Conservation (phyloP, 768 basidiomycete species). For the Lentinula detonsa region DNA sequence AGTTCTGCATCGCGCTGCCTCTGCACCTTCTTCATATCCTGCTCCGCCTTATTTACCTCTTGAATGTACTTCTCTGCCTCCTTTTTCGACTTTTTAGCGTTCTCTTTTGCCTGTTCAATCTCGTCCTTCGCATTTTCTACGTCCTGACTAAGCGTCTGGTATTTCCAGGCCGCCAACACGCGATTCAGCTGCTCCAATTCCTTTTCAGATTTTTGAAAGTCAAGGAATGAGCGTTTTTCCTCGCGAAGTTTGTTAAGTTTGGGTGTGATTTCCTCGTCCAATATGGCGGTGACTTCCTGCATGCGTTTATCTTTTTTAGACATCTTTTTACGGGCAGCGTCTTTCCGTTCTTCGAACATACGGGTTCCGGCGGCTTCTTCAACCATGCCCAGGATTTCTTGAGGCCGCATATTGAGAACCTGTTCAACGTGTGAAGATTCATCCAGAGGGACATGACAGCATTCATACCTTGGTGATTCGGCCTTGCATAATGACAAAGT, state of each 20-base stretch:
- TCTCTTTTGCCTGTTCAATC: slow-evolving; percentile 42
- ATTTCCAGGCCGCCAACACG: slow-evolving; percentile 83
- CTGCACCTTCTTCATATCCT: slow-evolving; percentile 50
- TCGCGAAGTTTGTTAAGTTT: slow-evolving; percentile 86
- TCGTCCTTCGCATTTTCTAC: slow-evolving; percentile 51
- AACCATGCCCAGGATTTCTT: slow-evolving; percentile 97
- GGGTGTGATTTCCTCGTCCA: slow-evolving; percentile 88
- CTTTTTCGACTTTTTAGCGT: slow-evolving; percentile 39
- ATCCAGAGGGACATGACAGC: not conserved
- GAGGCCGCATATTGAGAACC: slow-evolving; percentile 97
- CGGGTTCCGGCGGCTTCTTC: slow-evolving; percentile 98
- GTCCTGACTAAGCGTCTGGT: slow-evolving; percentile 56
- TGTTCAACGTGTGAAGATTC: slow-evolving; percentile 15
- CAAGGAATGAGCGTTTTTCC: slow-evolving; percentile 85
- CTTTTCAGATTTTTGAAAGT: slow-evolving; percentile 82
- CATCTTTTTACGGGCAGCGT: slow-evolving; percentile 95
- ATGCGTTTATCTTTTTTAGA: slow-evolving; percentile 95
- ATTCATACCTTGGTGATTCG: slow-evolving; percentile 87
- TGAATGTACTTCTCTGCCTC: slow-evolving; percentile 42
- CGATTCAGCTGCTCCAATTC: slow-evolving; percentile 86
- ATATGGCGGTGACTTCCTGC: slow-evolving; percentile 74
- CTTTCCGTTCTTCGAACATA: slow-evolving; percentile 98
- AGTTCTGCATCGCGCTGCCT: slow-evolving; percentile 78
- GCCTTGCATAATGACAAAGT: slow-evolving; percentile 99
- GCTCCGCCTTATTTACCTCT: slow-evolving; percentile 62